phyloP scores from a whole-genome alignment of 768 basidiomycete genomes.

The Lentinula aciculospora region DNA sequence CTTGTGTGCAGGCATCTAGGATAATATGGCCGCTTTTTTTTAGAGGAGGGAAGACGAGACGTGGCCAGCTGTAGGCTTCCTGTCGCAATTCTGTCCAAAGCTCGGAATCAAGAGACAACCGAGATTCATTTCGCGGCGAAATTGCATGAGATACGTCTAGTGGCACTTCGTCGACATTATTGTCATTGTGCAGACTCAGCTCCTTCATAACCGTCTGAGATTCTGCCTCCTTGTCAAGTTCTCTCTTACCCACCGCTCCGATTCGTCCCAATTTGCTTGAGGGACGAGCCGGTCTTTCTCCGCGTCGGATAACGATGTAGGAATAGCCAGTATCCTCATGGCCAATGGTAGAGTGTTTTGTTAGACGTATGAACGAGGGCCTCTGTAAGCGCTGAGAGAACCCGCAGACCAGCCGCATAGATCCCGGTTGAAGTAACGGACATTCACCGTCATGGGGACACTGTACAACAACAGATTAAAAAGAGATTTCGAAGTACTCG shows the following conservation, averaged over 20 bases:
- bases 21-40: slow-evolving; percentile 91
- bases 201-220: slow-evolving; percentile 29
- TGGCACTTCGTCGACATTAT: slow-evolving; percentile 9
- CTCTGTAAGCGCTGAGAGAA: slow-evolving; percentile 87
- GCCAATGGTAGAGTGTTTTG: slow-evolving; percentile 80
- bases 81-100: slow-evolving; percentile 52
- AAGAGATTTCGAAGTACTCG: slow-evolving; percentile 6
- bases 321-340: slow-evolving; percentile 88
- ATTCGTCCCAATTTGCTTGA: slow-evolving; percentile 40
- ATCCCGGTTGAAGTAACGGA: slow-evolving; percentile 62
- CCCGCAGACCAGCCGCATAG: slow-evolving; percentile 58
- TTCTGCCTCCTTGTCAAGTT: slow-evolving; percentile 27
- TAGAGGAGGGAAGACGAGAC: slow-evolving; percentile 87
- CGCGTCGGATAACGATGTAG: slow-evolving; percentile 85
- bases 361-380: slow-evolving; percentile 78
- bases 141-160: neutral
- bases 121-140: neutral
- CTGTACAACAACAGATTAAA: slow-evolving; percentile 31
- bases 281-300: slow-evolving; percentile 49
- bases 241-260: slow-evolving; percentile 47
- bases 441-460: slow-evolving; percentile 90
- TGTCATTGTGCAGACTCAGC: slow-evolving; percentile 32
- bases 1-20: slow-evolving; percentile 78
- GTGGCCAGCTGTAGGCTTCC: slow-evolving; percentile 86
- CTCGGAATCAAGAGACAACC: neutral